Conservation (phyloP, 345 rosid genomes). For the Arabis hirsuta region DNA sequence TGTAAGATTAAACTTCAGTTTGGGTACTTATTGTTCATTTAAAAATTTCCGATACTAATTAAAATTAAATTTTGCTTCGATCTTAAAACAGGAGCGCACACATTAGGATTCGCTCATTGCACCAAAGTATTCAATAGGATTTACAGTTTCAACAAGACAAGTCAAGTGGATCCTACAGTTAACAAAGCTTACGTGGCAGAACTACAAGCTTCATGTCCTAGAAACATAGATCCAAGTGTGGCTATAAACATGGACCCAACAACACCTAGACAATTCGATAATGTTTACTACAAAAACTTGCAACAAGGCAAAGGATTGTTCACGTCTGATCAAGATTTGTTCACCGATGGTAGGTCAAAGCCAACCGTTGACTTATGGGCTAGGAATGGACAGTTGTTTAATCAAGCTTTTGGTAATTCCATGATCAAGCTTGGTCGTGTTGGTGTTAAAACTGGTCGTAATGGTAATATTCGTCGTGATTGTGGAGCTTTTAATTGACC, state of each 20-base stretch:
- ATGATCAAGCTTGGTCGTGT: constrained; percentile 76
- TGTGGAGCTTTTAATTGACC: constrained; percentile 59
- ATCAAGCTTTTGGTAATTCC: constrained; percentile 59
- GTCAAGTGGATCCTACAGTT: constrained; percentile 64
- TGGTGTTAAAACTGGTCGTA: constrained; percentile 63
- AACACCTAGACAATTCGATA: constrained; percentile 70
- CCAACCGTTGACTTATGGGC: constrained; percentile 72
- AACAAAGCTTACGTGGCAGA: constrained; percentile 61
- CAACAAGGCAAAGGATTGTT: constrained; percentile 72
- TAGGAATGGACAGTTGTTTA: constrained; percentile 45
- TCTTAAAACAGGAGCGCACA: constrained; percentile 64
- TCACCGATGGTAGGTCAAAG: constrained; percentile 59
- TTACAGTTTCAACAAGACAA: constrained; percentile 59
- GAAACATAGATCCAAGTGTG: constrained; percentile 61
- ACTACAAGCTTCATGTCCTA: constrained; percentile 66
- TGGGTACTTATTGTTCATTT: not conserved
- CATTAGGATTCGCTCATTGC: constrained; percentile 80
- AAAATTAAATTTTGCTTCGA: not conserved
- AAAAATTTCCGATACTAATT: not conserved
- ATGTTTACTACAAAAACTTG: constrained; percentile 68
- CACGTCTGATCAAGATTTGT: constrained; percentile 80
- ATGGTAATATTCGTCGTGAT: constrained; percentile 66
- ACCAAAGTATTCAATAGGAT: constrained; percentile 57
- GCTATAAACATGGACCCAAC: constrained; percentile 85
- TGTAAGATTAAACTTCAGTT: not conserved